Percentiles rank a stretch among this genome's conserved stretches.
Evolutionary conservation across 2,329 filamentous ascomycete species (phyloP).

Genomic region (Basipetospora sp.): DNA sequence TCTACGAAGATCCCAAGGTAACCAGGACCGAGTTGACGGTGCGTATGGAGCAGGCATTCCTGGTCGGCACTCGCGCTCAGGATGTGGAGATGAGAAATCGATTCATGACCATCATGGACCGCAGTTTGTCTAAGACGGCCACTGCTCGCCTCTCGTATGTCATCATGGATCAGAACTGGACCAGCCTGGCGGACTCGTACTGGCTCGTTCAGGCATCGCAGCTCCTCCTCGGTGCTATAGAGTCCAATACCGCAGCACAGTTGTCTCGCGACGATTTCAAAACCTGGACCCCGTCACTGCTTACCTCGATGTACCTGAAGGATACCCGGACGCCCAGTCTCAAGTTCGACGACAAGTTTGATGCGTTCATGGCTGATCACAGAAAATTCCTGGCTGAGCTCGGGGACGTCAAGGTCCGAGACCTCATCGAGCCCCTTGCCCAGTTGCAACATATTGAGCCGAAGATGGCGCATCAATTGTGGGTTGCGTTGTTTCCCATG

Average conservation of each 20-base stretch:
- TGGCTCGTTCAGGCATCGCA: constrained; percentile 95
- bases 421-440: constrained; percentile 75
- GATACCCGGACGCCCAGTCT: constrained; percentile 49
- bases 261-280: constrained; percentile 76
- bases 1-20: constrained; percentile 96
- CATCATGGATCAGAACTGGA: constrained; percentile 88
- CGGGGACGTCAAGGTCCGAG: constrained; percentile 71
- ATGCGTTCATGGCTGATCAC: constrained; percentile 62
- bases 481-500: constrained; percentile 80
- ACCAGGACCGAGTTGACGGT: constrained; percentile 90
- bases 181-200: constrained; percentile 83
- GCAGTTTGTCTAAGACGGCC: constrained; percentile 81
- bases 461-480: constrained; percentile 72
- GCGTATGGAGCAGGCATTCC: constrained; percentile 91
- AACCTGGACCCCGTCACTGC: constrained; percentile 54
- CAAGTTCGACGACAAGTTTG: constrained; percentile 71
- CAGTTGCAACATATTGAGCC: constrained; percentile 85
- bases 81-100: constrained; percentile 94
- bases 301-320: constrained; percentile 59
- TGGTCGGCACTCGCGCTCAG: constrained; percentile 82
- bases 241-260: constrained; percentile 65
- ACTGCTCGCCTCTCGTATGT: constrained; percentile 82
- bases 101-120: constrained; percentile 93
- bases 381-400: constrained; percentile 73
- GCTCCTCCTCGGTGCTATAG: constrained; percentile 76